Percentiles rank a stretch among this genome's conserved stretches.
Conservation (phyloP, 768 basidiomycete species). For the Amanita exitialis region DNA sequence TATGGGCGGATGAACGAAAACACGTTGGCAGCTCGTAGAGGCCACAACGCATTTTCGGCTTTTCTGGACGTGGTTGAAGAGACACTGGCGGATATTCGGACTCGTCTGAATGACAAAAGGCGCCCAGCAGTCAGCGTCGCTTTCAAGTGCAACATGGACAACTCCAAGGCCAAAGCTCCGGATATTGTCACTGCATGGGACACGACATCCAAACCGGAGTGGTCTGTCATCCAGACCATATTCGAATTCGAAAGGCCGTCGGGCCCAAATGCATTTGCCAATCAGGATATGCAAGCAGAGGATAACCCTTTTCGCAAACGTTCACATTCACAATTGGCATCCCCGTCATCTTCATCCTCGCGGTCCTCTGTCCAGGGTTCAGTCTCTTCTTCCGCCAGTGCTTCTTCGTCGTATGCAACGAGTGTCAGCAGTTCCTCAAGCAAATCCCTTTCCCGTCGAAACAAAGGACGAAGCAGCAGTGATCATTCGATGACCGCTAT, state of each 20-base stretch:
- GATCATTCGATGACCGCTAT: neutral
- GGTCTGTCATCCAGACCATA: slow-evolving; percentile 3
- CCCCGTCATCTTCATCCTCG: neutral
- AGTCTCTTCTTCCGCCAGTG: neutral
- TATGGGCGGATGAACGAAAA: neutral
- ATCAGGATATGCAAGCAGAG: neutral
- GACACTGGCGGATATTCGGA: neutral
- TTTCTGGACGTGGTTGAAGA: slow-evolving; percentile 4
- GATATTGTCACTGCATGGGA: slow-evolving; percentile 2
- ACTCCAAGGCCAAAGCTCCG: neutral
- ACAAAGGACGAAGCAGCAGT: neutral
- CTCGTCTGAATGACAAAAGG: neutral
- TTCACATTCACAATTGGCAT: neutral
- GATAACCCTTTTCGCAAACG: neutral
- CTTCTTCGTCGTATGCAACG: neutral
- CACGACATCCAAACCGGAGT: slow-evolving; percentile 1
- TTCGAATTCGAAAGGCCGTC: slow-evolving; percentile 1
- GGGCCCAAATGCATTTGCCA: too few relatives aligned
- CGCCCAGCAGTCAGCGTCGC: neutral
- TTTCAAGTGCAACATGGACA: neutral
- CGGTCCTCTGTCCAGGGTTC: neutral
- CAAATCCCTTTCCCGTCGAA: neutral
- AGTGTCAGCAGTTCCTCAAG: neutral
- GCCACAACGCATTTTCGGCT: neutral
- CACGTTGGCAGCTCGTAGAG: neutral